Evolutionary conservation across 2,329 filamentous ascomycete species (phyloP).

Genomic region (Exophiala phaeomuriformis): DNA sequence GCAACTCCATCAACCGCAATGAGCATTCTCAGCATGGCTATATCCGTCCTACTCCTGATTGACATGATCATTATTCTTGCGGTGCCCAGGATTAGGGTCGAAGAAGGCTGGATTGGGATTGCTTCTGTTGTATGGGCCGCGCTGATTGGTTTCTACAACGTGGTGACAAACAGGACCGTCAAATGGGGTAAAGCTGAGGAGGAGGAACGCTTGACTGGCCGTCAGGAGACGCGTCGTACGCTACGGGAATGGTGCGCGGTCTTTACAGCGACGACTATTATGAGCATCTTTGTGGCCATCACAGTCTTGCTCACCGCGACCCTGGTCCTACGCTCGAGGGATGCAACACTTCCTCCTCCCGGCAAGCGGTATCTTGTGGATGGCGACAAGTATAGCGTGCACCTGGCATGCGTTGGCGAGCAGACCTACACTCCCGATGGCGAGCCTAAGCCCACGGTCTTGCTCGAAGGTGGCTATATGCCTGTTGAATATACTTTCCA

Average conservation of each 20-base stretch:
- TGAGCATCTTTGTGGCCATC: conserved; percentile 59
- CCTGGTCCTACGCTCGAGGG: conserved; percentile 70
- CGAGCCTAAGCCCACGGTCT: conserved; percentile 62
- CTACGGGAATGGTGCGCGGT: conserved; percentile 79
- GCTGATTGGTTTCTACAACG: conserved; percentile 69
- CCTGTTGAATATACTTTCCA: conserved; percentile 74
- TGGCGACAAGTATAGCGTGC: conserved; percentile 74
- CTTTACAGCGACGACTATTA: conserved; percentile 62
- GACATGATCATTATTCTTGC: conserved; percentile 73
- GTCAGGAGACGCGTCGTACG: conserved; percentile 74
- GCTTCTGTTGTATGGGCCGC: conserved; percentile 76
- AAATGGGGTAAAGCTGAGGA: conserved; percentile 89
- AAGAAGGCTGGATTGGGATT: conserved; percentile 90
- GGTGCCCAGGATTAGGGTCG: conserved; percentile 65
- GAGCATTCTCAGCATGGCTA: conserved; percentile 62
- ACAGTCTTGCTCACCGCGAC: conserved; percentile 70
- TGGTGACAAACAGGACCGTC: conserved; percentile 73
- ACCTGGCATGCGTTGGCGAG: conserved; percentile 78
- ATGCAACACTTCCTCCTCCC: conserved; percentile 64
- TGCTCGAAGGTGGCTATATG: conserved; percentile 76
- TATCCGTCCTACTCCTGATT: conserved; percentile 60
- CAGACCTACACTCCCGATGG: conserved; percentile 49
- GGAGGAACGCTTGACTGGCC: conserved; percentile 84
- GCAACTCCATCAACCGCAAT: conserved; percentile 71
- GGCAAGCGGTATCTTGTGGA: conserved; percentile 77